Conservation (phyloP, 2,329 filamentous ascomycete genomes). For the Colletotrichum sp. region DNA sequence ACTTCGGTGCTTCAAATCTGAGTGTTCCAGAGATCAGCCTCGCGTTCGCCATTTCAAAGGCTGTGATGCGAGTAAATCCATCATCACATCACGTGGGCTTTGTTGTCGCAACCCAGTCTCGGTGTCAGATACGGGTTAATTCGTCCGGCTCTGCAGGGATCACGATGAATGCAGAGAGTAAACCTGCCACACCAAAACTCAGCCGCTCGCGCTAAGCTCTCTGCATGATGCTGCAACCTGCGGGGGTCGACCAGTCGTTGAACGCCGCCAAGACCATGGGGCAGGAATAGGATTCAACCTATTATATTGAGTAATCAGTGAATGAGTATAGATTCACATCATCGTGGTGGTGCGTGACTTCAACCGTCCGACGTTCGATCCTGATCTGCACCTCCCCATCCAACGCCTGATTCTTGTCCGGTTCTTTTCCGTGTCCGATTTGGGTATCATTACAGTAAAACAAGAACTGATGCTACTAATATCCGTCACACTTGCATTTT, state of each 20-base stretch:
- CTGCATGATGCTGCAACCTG: neutral
- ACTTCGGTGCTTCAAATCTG: neutral
- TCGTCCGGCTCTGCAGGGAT: neutral
- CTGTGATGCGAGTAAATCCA: neutral
- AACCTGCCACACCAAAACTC: neutral
- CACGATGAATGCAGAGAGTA: neutral
- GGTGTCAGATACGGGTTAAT: neutral
- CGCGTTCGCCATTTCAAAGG: neutral
- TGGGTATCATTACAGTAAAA: conserved; percentile 20
- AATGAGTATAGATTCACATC: neutral
- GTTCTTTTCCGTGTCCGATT: neutral
- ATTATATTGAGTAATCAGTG: neutral
- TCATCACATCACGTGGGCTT: neutral
- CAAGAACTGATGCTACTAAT: neutral
- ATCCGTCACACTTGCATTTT: neutral
- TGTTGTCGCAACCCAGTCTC: neutral
- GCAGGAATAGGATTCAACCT: neutral
- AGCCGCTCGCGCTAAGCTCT: conserved; percentile 9
- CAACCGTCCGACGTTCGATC: neutral
- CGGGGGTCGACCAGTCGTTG: neutral
- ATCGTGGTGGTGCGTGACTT: neutral
- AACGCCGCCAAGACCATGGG: neutral
- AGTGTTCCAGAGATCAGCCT: neutral
- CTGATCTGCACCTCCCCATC: neutral
- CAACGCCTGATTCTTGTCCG: neutral